Evolutionary conservation across 2,329 filamentous ascomycete genomes (phyloP), one percentile per base, ranked within the genome.

Genomic region (Aspergillus clavatus): DNA sequence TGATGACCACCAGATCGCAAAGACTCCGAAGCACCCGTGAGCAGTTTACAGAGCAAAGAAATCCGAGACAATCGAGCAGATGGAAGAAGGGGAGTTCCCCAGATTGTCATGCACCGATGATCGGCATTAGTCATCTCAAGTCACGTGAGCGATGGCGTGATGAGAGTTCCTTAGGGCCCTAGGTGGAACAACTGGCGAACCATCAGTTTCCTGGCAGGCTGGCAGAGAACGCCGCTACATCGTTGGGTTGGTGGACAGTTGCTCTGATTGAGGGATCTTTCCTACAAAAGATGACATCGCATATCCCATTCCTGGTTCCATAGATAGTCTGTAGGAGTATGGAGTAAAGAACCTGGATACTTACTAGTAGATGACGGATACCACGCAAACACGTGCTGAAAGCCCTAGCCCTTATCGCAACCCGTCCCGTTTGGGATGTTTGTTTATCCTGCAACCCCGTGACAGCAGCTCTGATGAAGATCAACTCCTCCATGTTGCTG

Each of bases 401-500:
- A 50, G 43, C 52, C 47, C 48, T 55, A 62, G 50, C 57, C 55
- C 61, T 67, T 67, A 67, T 67, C 63, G 43, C 14, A 38, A 41
- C 51, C 54, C 36, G 57, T 60, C 66, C 65, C 50, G 56, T 66
- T 65, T 62, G 60, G 60, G 61, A 53, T 63, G 61, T 66, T 68
- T 68, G 65, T 66, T 69, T 68, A 67, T 56, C 44, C 52, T 41
- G 37, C 38, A 37, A 24, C 44, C 54, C 55, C 56, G 54, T 58
- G 51, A 58, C 55, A 49, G 49, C 33, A 45, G 12, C 23, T 11
- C 40, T 22, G 16, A 14, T 44, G 45, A 46, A 45, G 43, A 52
- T 47, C 40, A 38, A 47, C 43, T 33, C 43, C 45, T 31, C 27
- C 36, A 27, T 18, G 24, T 21, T 39, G 24, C 7, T 27, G 24